Percentiles rank a stretch among this genome's conserved stretches.
Evolutionary conservation across 768 basidiomycete genomes (phyloP).

Genomic region (Mycena metata): DNA sequence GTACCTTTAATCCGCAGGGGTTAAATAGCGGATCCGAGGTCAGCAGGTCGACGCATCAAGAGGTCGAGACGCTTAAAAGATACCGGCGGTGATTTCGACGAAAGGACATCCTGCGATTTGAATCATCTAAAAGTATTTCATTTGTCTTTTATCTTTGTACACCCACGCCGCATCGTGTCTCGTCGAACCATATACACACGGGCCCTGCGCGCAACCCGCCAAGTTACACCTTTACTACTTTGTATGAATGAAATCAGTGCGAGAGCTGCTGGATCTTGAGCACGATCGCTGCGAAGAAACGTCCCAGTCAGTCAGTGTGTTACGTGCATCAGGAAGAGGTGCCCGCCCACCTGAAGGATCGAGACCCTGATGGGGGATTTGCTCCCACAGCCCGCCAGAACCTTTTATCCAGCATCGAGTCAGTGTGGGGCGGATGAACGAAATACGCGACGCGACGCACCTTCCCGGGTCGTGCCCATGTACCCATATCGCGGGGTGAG

Average conservation of each 20-base stretch:
- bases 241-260: constrained; percentile 38
- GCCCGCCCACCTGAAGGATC: constrained; percentile 73
- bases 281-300: constrained; percentile 59
- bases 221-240: neutral
- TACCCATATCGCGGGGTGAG: constrained; percentile 86
- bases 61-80: too few relatives aligned
- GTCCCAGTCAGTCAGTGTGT: constrained; percentile 24
- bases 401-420: constrained; percentile 54
- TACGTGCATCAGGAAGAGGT: constrained; percentile 11
- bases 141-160: constrained; percentile 22
- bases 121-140: neutral
- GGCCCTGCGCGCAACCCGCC: neutral
- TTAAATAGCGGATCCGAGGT: neutral
- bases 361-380: constrained; percentile 86
- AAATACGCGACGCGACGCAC: constrained; percentile 46
- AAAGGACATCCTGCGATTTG: too few relatives aligned
- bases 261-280: constrained; percentile 63
- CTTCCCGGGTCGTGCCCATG: constrained; percentile 84
- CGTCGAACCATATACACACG: constrained; percentile 18
- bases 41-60: constrained; percentile 8
- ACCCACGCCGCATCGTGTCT: constrained; percentile 29
- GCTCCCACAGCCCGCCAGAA: constrained; percentile 81
- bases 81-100: neutral
- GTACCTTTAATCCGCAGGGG: too few relatives aligned
- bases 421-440: neutral